Evolutionary conservation across 495 filamentous ascomycete genomes (phyloP), one percentile per base, ranked within the genome.

Genomic region (Diplogelasinospora grovesii): DNA sequence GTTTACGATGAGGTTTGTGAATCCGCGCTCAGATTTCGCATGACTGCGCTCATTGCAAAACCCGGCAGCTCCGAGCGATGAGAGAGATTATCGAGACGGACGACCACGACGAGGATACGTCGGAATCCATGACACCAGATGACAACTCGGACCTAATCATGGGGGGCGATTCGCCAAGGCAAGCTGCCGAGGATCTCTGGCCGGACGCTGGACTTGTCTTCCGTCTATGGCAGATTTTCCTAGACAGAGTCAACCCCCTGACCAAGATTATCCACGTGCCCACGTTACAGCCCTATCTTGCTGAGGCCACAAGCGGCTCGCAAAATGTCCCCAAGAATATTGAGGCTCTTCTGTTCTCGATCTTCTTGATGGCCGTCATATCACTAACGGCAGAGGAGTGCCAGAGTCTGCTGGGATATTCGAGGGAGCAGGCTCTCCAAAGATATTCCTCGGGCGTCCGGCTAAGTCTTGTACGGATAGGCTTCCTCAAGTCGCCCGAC

Each of bases 181-280:
- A 54, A 5, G 55, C 54, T 25, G 19, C 59, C 11, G 60, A 65
- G 50, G 52, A 56, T 22, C 59, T 83, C 8, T 83, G 86, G 64
- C 83, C 83, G 0, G 57, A 62, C 9, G 63, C 80, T 0, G 65
- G 78, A 45, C 81, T 85, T 35, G 77, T 84, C 14, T 79, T 85
- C 49, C 65, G 70, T 35, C 56, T 88, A 5, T 87, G 83, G 82
- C 80, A 86, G 54, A 69, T 70, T 1, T 85, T 74, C 49, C 68
- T 82, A 10, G 73, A 79, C 40, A 75, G 78, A 47, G 75, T 85
- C 45, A 79, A 85, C 56, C 82, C 82, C 0, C 51, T 87, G 29
- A 73, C 71, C 28, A 87, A 85, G 53, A 57, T 85, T n/a, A 68
- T 85, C 39, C 83, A 87, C 57, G 73, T 71, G 1, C 82, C 82